Evolutionary conservation across 2,329 filamentous ascomycete genomes (phyloP), one percentile per base, ranked within the genome.

Genomic region (Claviceps fusiformis): DNA sequence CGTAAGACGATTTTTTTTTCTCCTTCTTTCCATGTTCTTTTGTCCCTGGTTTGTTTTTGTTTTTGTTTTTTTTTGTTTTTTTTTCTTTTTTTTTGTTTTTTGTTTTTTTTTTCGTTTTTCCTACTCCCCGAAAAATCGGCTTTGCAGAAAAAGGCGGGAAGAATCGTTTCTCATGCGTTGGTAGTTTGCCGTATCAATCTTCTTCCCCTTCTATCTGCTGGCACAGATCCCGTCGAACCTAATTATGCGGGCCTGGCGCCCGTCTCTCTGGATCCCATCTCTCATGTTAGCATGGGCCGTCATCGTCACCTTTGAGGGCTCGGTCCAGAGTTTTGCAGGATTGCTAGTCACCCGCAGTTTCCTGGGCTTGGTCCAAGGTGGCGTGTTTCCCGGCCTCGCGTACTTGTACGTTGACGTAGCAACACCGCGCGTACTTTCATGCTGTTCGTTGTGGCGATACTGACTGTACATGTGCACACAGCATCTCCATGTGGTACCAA

Each of bases 311-410:
- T 69, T 74, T 8, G 75, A 77, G 67, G 79, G 79, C n/a, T 61
- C 76, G 11, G 75, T 81, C n/a, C 61, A 71, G 11, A 75, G 70
- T 61, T 78, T 73, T 53, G 61, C 63, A 5, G 75, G 76, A 1
- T 73, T 80, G n/a, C 66, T 82, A 61, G 69, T 67, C 59, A 64
- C 73, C 50, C 70, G 76, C 27, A 69, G 72, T 56, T 68, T 75
- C 44, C 69, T 80, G 0, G 77, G 77, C 45, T 59, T 77, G 29
- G 71, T 73, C 17, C 75, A 79, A 64, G 80, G 78, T 48, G 82
- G 80, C 48, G 69, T 83, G 5, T 84, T 84, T 59, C 82, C 82
- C 6, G 80, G 80, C 37, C 75, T 82, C 56, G 78, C 75, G n/a
- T 81, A 79, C 63, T 81, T 77, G 68, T 67, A 60, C 59, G 66